Base-by-base conservation (phyloP, 345 rosid genomes). In the Salix udensis region DNA sequence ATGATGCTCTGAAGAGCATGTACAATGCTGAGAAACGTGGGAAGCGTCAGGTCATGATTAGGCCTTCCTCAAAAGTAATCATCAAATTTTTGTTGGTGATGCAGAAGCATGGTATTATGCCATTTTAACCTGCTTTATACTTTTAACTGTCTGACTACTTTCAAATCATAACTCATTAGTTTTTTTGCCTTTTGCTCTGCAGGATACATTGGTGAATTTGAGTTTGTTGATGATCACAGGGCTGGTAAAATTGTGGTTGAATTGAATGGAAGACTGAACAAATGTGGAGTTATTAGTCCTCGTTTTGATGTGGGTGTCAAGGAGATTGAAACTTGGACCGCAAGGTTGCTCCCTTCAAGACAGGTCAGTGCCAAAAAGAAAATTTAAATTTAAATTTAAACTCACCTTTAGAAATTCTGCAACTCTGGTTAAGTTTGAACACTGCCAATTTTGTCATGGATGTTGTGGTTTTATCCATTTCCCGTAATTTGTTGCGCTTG, bases 281-380 rank as follows among this genome's bases (percentile, higher is more conserved):
- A 75, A 42, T 75, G 78, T 75, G 79, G 79, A 8, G 79, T 76
- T 4, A 77, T 77, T 42, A 77, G 74, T 50, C 74, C 74, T 28
- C 58, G 61, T 7, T 71, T 71, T 46, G 61, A 71, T 21, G 60
- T 26, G n/a, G 74, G 74, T 26, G 68, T 70, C 67, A 68, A 68
- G 44, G 73, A 68, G 68, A 76, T 70, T 55, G 68, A 76, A 44
- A 21, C 70, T 37, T 66, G 71, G 71, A 75, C 71, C 8, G 65
- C 71, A 42, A 75, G 77, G 55, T 67, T 75, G 46, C 71, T 75
- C n/a, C 77, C 77, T 13, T 75, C 77, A 34, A 65, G 65, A 75
- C 71, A 75, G 71, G 72, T 75, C 19, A 31, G 67, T 21, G 10
- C 53, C 26, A 4, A 40, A 68, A 42, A 42, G 46, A 42, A 42